Base-by-base conservation (phyloP, 2,329 filamentous ascomycete genomes). In the Claviceps purpurea region DNA sequence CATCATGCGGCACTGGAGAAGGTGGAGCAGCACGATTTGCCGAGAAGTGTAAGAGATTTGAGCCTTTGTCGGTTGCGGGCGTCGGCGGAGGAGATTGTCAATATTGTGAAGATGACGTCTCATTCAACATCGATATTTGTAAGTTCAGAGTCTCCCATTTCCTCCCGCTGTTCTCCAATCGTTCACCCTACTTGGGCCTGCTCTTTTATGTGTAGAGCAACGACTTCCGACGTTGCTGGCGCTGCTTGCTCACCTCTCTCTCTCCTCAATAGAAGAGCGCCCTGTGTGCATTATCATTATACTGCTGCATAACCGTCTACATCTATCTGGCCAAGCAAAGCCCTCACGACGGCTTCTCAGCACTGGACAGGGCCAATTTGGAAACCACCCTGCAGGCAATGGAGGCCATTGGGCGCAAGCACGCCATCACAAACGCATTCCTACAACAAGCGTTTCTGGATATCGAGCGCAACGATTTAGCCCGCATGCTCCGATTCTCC, bases 1-100 rank as follows among this genome's bases (percentile, higher is more conserved):
- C 90, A 96, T 62, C 88, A 94, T 65, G 87, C 88, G 1, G 89
- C 90, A 1, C 82, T 93, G 8, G 88, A 90, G 67, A 90, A 87
- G 62, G 85, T 85, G 0, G 84, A 89, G 52, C 84, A 82, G 60
- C 76, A 90, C 62, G 75, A 78, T 2, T 68, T 94, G 50, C 76
- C 82, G 0, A 71, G 76, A 1, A 73, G 76, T 34, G 76, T 93
- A 30, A 81, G 82, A 52, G 78, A 81, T 14, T 78, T 84, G 52
- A 90, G 87, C 61, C 81, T 87, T 58, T 74, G 81, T 30, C 78
- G 89, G 50, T 83, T 89, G 57, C 78, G 85, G 47, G 84, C 87
- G 34, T 85, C 91, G 13, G 89, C 90, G 0, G 83, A 87, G 49
- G 89, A 95, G 62, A 87, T 95, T 54, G 82, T 87, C 18, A 86